Base-by-base conservation (phyloP, 1,284 basidiomycete species). In the Sanghuangporus baumii region DNA sequence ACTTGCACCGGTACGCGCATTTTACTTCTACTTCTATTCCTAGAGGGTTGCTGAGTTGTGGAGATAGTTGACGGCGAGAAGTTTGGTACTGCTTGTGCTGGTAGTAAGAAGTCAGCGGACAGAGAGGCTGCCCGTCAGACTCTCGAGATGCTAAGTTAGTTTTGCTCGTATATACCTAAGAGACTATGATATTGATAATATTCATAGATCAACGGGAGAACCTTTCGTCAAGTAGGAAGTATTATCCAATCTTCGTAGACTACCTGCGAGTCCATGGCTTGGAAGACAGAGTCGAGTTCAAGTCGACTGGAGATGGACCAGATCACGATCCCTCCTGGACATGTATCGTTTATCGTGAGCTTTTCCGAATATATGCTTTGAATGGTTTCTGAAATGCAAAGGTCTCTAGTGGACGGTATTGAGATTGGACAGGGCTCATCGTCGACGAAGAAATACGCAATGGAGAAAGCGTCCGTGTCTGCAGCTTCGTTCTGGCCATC, bases 71-170 rank as follows among this genome's bases (percentile, higher is more conserved):
- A 60, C 41, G 54, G 18, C 20, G 41, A 56, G 31, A 37, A 64
- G 18, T 40, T 46, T 31, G 62, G 51, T 20, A 55, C n/a, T 12
- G 62, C 34, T 1, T 23, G n/a, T 16, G 50, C 40, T 9, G 7
- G 1, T 11, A 55, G n/a, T 12, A 60, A 50, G 34, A 55, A 38
- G n/a, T 37, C 50, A 3, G 62, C 62, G 23, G 59, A 64, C 20
- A 58, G 60, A 14, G 46, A 57, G 47, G 62, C 62, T n/a, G 58
- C 62, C 34, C 6, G 31, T 6, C 34, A 55, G 20, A 34, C 62
- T 16, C 37, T 56, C 14, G 31, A 55, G 9, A 38, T 16, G 37
- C 36, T 63, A 16, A 36, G 57, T 63, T 1, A 6, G 61, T 57
- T 38, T 56, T 40, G 18, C 12, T 34, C 6, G 11, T 14, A 9